Evolutionary conservation across 129 eudicot genomes (phyloP).

Genomic region (Erigeron canadensis): DNA sequence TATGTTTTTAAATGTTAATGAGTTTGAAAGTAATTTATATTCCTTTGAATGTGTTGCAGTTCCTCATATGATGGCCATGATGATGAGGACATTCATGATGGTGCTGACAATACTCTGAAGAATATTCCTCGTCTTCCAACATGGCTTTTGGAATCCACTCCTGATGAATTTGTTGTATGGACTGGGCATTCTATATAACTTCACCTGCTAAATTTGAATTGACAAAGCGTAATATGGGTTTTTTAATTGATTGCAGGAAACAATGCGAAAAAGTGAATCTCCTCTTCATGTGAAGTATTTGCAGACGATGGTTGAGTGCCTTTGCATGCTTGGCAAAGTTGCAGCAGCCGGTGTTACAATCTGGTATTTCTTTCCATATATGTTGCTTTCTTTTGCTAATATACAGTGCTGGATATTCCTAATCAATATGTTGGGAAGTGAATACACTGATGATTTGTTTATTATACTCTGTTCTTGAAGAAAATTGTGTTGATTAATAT

Average conservation of each 20-base stretch:
- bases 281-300: constrained; percentile 85
- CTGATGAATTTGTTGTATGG: constrained; percentile 97
- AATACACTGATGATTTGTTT: neutral
- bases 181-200: constrained; percentile 22
- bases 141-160: constrained; percentile 89
- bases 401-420: neutral
- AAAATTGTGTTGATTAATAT: neutral
- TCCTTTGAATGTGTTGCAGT: constrained; percentile 39
- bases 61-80: constrained; percentile 90
- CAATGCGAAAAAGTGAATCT: constrained; percentile 87
- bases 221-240: constrained; percentile 18
- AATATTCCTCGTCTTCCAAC: constrained; percentile 68
- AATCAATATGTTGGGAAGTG: neutral
- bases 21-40: neutral
- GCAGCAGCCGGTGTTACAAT: constrained; percentile 99
- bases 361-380: constrained; percentile 55
- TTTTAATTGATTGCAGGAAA: constrained; percentile 57
- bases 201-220: constrained; percentile 6
- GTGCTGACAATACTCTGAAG: constrained; percentile 60
- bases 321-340: constrained; percentile 96
- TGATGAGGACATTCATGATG: constrained; percentile 68
- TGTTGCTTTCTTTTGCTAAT: neutral
- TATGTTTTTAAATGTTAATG: neutral
- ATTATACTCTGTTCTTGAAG: neutral
- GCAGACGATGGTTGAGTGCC: constrained; percentile 95